These are phyloP conservation scores for Setaria viridis DNA, from an alignment of 202 grass and related monocot species.

Conservation along the genomic window DNA sequence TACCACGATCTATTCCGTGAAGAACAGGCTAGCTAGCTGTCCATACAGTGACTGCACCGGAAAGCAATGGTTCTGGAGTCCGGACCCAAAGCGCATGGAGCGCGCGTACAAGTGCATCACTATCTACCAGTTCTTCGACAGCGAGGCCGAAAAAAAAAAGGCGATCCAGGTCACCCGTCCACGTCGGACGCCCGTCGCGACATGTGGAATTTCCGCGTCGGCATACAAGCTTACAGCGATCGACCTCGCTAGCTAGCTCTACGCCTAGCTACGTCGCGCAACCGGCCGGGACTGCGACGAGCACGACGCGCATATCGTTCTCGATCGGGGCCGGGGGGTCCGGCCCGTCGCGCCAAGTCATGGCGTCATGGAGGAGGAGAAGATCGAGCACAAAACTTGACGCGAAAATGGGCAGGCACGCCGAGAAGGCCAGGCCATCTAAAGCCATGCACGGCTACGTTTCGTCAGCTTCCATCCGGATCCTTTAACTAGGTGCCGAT, in stretches of 20 bases:
- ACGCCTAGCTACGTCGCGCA: neutral
- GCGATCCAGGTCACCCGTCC: constrained; percentile 24
- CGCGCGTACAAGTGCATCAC: neutral
- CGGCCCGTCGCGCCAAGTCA: too few relatives aligned
- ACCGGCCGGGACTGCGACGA: neutral
- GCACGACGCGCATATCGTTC: neutral
- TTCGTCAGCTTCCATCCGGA: too few relatives aligned
- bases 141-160: neutral
- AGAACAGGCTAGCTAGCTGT: neutral
- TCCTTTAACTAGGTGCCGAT: neutral
- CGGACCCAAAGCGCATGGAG: neutral
- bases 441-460: too few relatives aligned
- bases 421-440: neutral
- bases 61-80: too few relatives aligned
- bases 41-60: neutral
- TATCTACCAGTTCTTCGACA: neutral
- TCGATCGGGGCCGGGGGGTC: too few relatives aligned
- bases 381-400: neutral
- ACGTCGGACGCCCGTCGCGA: neutral
- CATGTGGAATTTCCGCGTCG: neutral
- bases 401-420: neutral
- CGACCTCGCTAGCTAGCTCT: too few relatives aligned
- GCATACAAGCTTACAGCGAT: neutral
- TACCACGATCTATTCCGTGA: too few relatives aligned
- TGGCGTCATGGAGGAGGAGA: too few relatives aligned